Evolutionary conservation across 2,329 filamentous ascomycete genomes (phyloP), one percentile per base, ranked within the genome.

Genomic region (Chrysosporium queenslandicum): DNA sequence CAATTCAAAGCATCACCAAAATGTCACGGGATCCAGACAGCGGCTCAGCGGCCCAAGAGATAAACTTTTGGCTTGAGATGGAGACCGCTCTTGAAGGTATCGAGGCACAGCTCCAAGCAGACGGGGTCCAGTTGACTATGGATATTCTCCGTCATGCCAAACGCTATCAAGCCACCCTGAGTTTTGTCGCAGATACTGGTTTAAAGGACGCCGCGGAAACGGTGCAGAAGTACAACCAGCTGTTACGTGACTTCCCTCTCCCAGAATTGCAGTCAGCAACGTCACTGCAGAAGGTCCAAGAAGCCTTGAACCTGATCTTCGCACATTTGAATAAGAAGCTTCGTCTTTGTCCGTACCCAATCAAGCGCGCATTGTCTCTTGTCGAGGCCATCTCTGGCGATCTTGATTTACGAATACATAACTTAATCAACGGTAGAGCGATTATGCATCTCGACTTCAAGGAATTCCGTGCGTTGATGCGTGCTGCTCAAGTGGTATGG

Each of bases 21-120:
- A 86, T 95, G 75, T 87, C 88, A 37, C 83, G 89, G 63, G 92
- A 98, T 61, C 82, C 87, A 0, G 66, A 83, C 67, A 77, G 79
- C 58, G 77, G 82, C 29, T 94, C 89, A 20, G 92, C 92, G 29
- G 91, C 87, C 53, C 92, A 97, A 68, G 92, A 99, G 69, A 95
- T 98, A 68, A 96, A 96, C 68, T 98, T 98, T 65, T 99, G 92
- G 92, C 70, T 98, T 47, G 94, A 89, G 1, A 95, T 98, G 86
- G 94, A 98, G 69, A 86, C 85, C 14, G 87, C 90, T 3, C 71
- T 99, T 58, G 90, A 96, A 66, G 85, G 85, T 25, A 95, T 99
- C 55, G 91, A 96, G 67, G 80, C 78, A 37, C 91, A 97, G 68
- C 78, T 98, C 53, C 78, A 83, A 56, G 89, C 90, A 58, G 87